These are phyloP conservation scores for Stagonosporopsis rhizophila DNA, from an alignment of 2,329 filamentous ascomycete genomes.

Conservation along the genomic window DNA sequence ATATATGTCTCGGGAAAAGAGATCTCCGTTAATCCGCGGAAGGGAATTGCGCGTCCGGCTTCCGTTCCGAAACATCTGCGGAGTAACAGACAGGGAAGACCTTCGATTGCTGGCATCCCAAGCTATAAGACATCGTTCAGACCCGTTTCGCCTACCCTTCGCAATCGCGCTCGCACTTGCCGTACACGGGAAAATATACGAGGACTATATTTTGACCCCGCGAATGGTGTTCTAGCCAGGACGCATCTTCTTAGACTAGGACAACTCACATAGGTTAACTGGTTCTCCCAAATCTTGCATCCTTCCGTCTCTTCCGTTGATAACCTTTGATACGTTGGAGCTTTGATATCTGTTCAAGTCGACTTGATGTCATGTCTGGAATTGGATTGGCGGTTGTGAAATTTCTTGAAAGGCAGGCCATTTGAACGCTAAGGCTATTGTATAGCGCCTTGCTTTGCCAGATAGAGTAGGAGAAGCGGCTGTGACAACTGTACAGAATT, in stretches of 20 bases:
- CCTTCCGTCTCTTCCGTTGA: conserved; percentile 9
- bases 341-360: too few relatives aligned
- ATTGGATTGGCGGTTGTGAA: background rate
- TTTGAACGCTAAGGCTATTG: background rate
- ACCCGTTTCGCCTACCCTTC: background rate
- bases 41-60: too few relatives aligned
- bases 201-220: too few relatives aligned
- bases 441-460: background rate
- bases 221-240: too few relatives aligned
- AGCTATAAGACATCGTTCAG: background rate
- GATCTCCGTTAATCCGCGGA: background rate
- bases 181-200: background rate
- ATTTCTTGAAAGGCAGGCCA: background rate
- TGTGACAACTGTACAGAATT: conserved; percentile 3
- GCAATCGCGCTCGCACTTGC: background rate
- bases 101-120: background rate
- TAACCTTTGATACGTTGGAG: too few relatives aligned
- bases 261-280: background rate
- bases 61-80: background rate
- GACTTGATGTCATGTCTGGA: background rate
- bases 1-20: background rate
- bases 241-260: too few relatives aligned
- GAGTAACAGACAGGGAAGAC: background rate
- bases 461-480: background rate
- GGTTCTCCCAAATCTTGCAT: conserved; percentile 8